Base-by-base conservation (phyloP, 2,329 filamentous ascomycete species). In the Botryotinia narcissicola region DNA sequence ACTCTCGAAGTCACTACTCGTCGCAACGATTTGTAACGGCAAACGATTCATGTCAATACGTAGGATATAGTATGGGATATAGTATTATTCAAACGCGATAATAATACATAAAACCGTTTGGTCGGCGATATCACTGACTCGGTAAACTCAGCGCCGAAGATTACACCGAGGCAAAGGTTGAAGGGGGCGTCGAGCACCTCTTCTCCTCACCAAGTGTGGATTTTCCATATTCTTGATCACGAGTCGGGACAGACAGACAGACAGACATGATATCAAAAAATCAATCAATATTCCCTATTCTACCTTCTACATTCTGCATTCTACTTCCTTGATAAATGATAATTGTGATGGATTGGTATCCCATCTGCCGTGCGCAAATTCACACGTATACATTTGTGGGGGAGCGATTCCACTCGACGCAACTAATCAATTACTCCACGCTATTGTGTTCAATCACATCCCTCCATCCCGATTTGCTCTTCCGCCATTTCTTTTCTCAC, bases 81-180 rank as follows among this genome's bases (percentile, higher is more conserved):
- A 20, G 35, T 16, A 57, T 54, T 54, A 22, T 57, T 9, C 35
- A 42, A 68, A 63, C 61, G 14, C 16, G 66, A 42, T 32, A 51
- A n/a, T 68, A 42, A n/a, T 42, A 68, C 35, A 57, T 40, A 22
- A 62, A 42, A 42, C 48, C 48, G n/a, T 68, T 68, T 68, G 66
- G 66, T 68, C 66, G 66, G 48, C 66, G 66, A 68, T 42, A 57
- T 57, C 61, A 68, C 20, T 25, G 16, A 57, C 48, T 68, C 66
- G 66, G 48, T 68, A 42, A 57, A 57, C 32, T 9, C 37, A 54
- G 37, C 10, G 37, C 66, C 66, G 48, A 68, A 68, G 35, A 68
- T 57, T 57, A 29, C n/a, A 68, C 66, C 66, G 66, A 57, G 35
- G 48, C 66, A n/a, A 57, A 57, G 37, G 66, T 32, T 68, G 48